A percentile compares a stretch with the other conserved stretches of the same genome.
phyloP scores from a whole-genome alignment of 179 eudicot genomes.

The Spergularia azorica region DNA sequence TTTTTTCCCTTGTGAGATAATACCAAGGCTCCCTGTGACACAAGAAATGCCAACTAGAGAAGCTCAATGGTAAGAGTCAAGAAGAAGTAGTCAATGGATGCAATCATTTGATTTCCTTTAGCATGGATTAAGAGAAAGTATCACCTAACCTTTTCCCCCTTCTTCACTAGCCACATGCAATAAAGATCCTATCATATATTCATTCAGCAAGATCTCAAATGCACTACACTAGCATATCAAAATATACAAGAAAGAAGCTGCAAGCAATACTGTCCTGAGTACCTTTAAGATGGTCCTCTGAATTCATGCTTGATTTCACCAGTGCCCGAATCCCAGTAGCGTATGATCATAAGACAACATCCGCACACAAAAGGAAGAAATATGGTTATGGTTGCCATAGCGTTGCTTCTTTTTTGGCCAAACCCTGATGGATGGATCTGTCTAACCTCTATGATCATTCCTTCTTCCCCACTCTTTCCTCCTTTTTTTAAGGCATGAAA shows the following conservation, averaged over 20 bases:
- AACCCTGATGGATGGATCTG: too few relatives aligned
- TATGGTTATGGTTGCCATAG: too few relatives aligned
- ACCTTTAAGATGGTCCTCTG: constrained; percentile 51
- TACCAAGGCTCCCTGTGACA: too few relatives aligned
- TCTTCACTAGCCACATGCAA: not conserved
- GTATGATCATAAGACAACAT: constrained; percentile 34
- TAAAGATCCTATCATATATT: not conserved
- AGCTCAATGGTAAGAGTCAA: too few relatives aligned
- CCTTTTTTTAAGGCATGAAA: constrained; percentile 11
- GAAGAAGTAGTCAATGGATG: too few relatives aligned
- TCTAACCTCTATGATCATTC: constrained; percentile 14
- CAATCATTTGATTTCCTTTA: not conserved
- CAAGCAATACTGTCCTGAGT: constrained; percentile 12
- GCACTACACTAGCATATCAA: not conserved
- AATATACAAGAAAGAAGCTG: constrained; percentile 18
- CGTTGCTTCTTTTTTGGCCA: too few relatives aligned
- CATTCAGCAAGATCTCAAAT: constrained; percentile 7
- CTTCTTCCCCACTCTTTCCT: constrained; percentile 15
- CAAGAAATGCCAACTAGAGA: too few relatives aligned
- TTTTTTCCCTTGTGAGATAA: too few relatives aligned
- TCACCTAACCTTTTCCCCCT: not conserved
- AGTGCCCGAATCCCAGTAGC: constrained; percentile 21
- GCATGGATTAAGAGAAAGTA: not conserved
- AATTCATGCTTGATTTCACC: constrained; percentile 39
- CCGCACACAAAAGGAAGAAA: too few relatives aligned